Conservation (phyloP, 1,139 yeast species). For the Blastobotrys serpentis region DNA sequence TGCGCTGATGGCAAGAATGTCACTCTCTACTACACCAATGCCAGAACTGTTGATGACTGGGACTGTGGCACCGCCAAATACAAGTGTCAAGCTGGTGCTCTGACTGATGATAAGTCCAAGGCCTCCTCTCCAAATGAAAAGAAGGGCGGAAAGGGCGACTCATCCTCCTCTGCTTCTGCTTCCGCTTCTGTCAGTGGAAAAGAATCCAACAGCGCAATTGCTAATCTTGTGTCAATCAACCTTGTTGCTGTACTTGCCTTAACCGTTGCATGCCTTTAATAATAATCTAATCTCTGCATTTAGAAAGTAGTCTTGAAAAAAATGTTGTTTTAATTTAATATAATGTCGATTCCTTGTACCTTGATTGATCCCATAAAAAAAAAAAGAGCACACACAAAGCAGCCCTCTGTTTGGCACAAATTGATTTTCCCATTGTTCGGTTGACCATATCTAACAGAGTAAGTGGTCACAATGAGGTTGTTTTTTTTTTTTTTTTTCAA, state of each 20-base stretch:
- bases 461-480: too few relatives aligned
- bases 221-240: not conserved
- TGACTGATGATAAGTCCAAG: constrained; percentile 1
- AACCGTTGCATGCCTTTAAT: constrained; percentile 1
- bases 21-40: constrained; percentile 4
- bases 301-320: too few relatives aligned
- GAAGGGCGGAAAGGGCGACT: not conserved
- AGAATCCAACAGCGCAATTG: not conserved
- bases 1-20: constrained; percentile 6
- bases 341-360: too few relatives aligned
- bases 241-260: not conserved
- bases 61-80: constrained; percentile 5
- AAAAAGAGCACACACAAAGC: too few relatives aligned
- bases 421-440: too few relatives aligned
- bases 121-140: not conserved
- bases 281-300: too few relatives aligned
- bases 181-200: not conserved
- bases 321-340: too few relatives aligned
- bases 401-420: too few relatives aligned
- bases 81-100: constrained; percentile 5
- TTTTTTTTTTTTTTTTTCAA: too few relatives aligned
- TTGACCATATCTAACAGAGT: too few relatives aligned
- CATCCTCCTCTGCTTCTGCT: not conserved
- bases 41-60: constrained; percentile 9
- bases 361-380: too few relatives aligned